Conservation (phyloP, 1,284 basidiomycete species). For the Mycosarcoma mackinlayi region DNA sequence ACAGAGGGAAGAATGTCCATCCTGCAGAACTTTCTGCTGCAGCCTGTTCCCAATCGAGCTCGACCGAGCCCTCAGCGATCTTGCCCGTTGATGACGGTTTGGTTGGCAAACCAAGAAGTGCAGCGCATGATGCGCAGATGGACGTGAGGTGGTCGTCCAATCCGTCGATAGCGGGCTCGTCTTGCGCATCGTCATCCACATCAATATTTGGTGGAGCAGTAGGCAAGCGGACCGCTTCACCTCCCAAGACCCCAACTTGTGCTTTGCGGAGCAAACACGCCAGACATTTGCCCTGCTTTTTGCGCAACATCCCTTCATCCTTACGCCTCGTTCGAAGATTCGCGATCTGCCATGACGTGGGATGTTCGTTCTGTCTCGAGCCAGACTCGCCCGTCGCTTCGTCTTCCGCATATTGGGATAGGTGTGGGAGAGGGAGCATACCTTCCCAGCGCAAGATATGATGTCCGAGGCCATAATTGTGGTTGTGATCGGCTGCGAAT, state of each 20-base stretch:
- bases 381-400: background rate
- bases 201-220: background rate
- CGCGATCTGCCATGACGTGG: conserved; percentile 16
- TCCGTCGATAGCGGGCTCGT: conserved; percentile 8
- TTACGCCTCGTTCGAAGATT: conserved; percentile 19
- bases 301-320: conserved; percentile 30
- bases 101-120: conserved; percentile 31
- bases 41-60: conserved; percentile 31
- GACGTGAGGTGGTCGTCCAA: conserved; percentile 35
- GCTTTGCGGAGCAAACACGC: conserved; percentile 42
- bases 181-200: background rate
- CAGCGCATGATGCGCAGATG: conserved; percentile 37
- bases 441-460: conserved; percentile 38
- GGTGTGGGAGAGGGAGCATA: background rate
- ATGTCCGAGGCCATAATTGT: conserved; percentile 36
- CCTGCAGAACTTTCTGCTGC: conserved; percentile 10
- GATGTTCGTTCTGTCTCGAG: background rate
- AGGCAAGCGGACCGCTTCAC: conserved; percentile 26
- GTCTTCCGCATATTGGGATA: background rate
- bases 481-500: conserved; percentile 31
- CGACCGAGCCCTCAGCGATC: background rate
- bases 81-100: background rate
- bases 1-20: conserved; percentile 44
- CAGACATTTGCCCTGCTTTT: conserved; percentile 43
- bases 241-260: conserved; percentile 42